Base-by-base conservation (phyloP, 2,329 filamentous ascomycete genomes). In the Clarireedia hainanense region DNA sequence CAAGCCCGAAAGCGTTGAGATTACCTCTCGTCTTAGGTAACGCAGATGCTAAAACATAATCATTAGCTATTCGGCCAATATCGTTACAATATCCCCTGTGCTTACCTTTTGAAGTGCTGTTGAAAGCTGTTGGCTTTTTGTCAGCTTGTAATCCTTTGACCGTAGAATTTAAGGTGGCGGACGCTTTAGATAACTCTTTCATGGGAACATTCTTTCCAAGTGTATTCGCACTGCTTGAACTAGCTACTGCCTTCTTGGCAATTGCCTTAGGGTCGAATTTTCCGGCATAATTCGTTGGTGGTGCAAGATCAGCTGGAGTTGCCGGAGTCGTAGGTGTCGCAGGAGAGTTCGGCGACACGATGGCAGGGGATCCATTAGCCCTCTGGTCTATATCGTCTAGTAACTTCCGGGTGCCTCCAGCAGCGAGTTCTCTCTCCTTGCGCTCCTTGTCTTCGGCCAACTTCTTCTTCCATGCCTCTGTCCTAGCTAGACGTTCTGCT, bases 401-500 rank as follows among this genome's bases (percentile, higher is more conserved):
- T 55, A 90, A 80, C 64, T 80, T 87, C 63, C 82, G 77, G 40
- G 85, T 80, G 61, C 83, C 84, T 57, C 80, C 81, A 42, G 81
- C 76, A 52, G 82, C 83, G 46, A 84, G 78, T 64, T 87, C 81
- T 65, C 83, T 84, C 68, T 88, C 82, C 68, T 89, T 89, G 60
- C 80, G 80, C 64, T 86, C 85, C 63, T 86, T 85, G 68, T 84
- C 83, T 61, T 89, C 88, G 5, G 78, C 77, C 68, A 90, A 86
- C 72, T 91, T 92, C 72, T 90, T 88, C 73, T 96, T 96, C 91
- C 91, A 96, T 56, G 89, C 88, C 69, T 92, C 89, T 27, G 95
- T 74, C 68, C 89, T 91, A 27, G 89, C 89, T 45, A 91, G 77
- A 60, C 88, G 79, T 70, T 92, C 88, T 50, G 86, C 87, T 70